A percentile compares a stretch with the other conserved stretches of the same genome.
These are phyloP conservation scores for Calocybe indica DNA, from an alignment of 768 basidiomycete genomes.

Conservation along the genomic window DNA sequence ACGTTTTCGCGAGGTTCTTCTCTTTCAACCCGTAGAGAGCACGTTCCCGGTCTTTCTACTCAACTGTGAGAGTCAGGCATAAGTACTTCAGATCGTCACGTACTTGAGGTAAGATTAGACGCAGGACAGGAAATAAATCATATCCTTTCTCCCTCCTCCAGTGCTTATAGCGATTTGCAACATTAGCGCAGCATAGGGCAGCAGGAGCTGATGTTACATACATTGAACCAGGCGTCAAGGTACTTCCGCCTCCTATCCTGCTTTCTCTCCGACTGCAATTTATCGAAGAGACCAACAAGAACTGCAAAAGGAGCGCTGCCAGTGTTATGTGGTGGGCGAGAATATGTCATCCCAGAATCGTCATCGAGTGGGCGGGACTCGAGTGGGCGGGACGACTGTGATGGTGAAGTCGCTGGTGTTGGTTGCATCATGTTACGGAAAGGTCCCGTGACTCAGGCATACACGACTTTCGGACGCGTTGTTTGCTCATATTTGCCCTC, in stretches of 20 bases:
- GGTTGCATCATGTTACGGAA: slow-evolving; percentile 46
- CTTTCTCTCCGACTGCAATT: slow-evolving; percentile 65
- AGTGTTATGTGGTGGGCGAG: slow-evolving; percentile 52
- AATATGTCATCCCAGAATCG: too few relatives aligned
- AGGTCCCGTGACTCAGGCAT: too few relatives aligned
- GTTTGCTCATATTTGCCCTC: slow-evolving; percentile 22
- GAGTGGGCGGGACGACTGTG: slow-evolving; percentile 28
- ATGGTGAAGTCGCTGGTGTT: slow-evolving; percentile 35
- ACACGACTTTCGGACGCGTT: slow-evolving; percentile 23
- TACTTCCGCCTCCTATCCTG: slow-evolving; percentile 67
- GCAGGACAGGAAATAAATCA: slow-evolving; percentile 86
- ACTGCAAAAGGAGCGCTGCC: slow-evolving; percentile 68
- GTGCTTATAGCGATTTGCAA: slow-evolving; percentile 35
- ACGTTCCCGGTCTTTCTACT: slow-evolving; percentile 89
- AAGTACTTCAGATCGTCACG: neutral
- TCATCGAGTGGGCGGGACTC: slow-evolving; percentile 23
- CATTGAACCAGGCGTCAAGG: slow-evolving; percentile 75
- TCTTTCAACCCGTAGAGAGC: slow-evolving; percentile 94
- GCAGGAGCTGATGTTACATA: slow-evolving; percentile 29
- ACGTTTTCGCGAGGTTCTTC: slow-evolving; percentile 87
- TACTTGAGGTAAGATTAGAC: slow-evolving; percentile 87
- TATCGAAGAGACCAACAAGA: slow-evolving; percentile 68
- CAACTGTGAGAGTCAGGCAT: neutral
- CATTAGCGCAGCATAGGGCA: neutral
- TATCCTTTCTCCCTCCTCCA: slow-evolving; percentile 85